A percentile compares a stretch with the other conserved stretches of the same genome.
Evolutionary conservation across 202 grass and related monocot species (phyloP).

Genomic region (Schoenoplectus triqueter): DNA sequence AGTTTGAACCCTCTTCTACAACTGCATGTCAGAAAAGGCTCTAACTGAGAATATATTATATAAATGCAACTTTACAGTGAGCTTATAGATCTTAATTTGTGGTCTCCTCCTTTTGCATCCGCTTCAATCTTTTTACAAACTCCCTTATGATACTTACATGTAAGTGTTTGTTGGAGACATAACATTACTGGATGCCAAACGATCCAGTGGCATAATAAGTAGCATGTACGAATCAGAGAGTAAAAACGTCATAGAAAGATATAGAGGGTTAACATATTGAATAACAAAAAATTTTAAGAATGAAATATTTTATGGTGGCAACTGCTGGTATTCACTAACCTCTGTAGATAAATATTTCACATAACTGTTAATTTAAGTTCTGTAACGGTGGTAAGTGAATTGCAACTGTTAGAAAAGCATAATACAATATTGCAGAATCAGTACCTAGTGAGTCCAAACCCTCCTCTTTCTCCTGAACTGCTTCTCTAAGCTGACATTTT

Average conservation of each 20-base stretch:
- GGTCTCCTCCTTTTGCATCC: neutral
- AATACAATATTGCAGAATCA: conserved; percentile 12
- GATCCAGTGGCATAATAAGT: neutral
- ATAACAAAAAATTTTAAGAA: neutral
- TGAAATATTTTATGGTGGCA: neutral
- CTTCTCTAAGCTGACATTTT: conserved; percentile 89
- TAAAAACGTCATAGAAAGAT: neutral
- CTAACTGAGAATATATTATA: neutral
- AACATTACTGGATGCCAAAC: neutral
- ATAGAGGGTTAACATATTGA: neutral
- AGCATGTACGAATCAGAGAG: neutral
- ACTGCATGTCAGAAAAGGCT: conserved; percentile 44
- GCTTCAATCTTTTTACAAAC: neutral
- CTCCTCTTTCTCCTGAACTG: conserved; percentile 77
- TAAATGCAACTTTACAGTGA: neutral
- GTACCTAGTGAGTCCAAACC: conserved; percentile 83
- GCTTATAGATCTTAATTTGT: neutral
- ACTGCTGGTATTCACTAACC: neutral
- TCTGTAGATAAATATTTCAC: neutral
- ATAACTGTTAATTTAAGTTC: neutral
- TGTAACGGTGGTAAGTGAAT: neutral
- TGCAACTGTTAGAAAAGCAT: conserved; percentile 3
- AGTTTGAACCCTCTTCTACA: conserved; percentile 84
- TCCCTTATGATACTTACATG: neutral
- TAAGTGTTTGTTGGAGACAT: no score